Percentiles rank a stretch among this genome's conserved stretches.
phyloP scores from a whole-genome alignment of 305 asterid genomes.

The Fraxinus ornus region DNA sequence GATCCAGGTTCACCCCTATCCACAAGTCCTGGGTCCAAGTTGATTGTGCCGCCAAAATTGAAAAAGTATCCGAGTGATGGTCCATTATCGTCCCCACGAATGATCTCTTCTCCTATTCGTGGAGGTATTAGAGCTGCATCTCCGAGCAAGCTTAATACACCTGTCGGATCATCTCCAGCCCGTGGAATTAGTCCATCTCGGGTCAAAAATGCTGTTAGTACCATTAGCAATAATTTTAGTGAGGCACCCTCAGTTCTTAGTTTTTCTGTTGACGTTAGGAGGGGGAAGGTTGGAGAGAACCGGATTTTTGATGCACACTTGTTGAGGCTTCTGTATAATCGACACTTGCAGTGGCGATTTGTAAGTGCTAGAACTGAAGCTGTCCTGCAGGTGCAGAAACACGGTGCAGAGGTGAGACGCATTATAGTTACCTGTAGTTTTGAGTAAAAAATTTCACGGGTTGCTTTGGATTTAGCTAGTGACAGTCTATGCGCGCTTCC shows the following conservation, averaged over 20 bases:
- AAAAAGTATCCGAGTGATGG: conserved; percentile 55
- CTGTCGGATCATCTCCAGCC: conserved; percentile 58
- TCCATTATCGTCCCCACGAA: conserved; percentile 55
- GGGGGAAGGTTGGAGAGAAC: conserved; percentile 90
- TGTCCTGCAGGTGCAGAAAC: conserved; percentile 65
- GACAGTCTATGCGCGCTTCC: conserved; percentile 4
- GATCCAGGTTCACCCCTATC: conserved; percentile 80
- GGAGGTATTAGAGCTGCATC: conserved; percentile 64
- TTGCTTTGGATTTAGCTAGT: background rate
- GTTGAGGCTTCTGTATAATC: conserved; percentile 84
- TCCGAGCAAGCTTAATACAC: conserved; percentile 59
- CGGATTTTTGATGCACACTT: conserved; percentile 76
- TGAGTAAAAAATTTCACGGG: background rate
- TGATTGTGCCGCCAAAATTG: conserved; percentile 53
- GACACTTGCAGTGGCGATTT: conserved; percentile 92
- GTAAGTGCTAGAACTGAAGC: conserved; percentile 81
- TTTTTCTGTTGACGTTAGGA: conserved; percentile 83
- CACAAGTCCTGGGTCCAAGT: conserved; percentile 67
- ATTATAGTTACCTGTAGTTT: background rate
- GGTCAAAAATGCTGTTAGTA: conserved; percentile 67
- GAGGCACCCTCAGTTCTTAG: conserved; percentile 93
- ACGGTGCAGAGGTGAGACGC: conserved; percentile 67
- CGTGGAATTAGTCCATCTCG: conserved; percentile 71
- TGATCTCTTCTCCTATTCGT: conserved; percentile 70
- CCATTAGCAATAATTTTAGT: conserved; percentile 55